Percentiles rank a stretch among this genome's conserved stretches.
These are phyloP conservation scores for Colletotrichum nymphaeae DNA, from an alignment of 2,329 filamentous ascomycete genomes.

Conservation along the genomic window DNA sequence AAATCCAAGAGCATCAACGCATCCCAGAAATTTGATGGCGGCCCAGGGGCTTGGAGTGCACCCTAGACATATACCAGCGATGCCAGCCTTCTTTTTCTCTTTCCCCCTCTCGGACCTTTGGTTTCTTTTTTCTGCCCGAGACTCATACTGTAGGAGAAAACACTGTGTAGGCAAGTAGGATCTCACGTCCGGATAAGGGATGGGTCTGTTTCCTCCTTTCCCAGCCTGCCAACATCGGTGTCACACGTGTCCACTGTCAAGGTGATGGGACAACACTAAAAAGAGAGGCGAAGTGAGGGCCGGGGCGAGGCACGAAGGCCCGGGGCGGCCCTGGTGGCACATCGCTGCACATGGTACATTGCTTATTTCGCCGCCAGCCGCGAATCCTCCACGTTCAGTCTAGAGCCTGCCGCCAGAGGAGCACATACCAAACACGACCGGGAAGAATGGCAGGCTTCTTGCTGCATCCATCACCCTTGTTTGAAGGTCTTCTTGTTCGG, in stretches of 20 bases:
- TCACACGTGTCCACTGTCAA: background rate
- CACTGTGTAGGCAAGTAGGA: background rate
- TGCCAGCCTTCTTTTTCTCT: background rate
- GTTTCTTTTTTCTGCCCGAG: background rate
- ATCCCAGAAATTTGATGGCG: too few species aligned
- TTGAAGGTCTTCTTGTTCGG: background rate
- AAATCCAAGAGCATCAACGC: too few species aligned
- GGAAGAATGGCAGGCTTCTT: too few species aligned
- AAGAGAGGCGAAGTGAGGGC: background rate
- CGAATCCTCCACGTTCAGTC: background rate
- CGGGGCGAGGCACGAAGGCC: background rate
- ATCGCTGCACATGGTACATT: background rate
- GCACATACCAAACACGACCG: too few species aligned
- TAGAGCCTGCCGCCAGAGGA: background rate
- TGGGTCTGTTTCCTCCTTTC: background rate
- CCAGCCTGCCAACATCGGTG: background rate
- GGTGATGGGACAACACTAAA: background rate
- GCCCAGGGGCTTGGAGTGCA: background rate
- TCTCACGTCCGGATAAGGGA: background rate
- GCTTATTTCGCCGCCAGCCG: background rate
- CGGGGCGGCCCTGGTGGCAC: background rate
- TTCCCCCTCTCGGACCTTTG: background rate
- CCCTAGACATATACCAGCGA: background rate
- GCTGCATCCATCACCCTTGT: background rate
- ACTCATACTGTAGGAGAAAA: background rate